phyloP scores from a whole-genome alignment of 2,329 filamentous ascomycete genomes.

The Diplodia seriata region DNA sequence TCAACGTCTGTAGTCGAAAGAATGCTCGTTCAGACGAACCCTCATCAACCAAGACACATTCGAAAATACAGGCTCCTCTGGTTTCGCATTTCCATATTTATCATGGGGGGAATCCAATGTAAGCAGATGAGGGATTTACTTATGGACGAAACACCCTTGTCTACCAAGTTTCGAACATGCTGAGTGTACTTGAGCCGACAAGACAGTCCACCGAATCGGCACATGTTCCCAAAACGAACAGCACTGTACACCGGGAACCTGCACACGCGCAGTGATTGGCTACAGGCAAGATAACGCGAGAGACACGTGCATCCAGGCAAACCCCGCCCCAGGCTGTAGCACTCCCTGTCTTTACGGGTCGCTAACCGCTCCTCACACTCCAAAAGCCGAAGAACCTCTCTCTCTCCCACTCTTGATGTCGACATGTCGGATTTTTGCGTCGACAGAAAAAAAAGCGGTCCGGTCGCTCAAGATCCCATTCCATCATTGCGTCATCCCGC shows the following conservation, averaged over 20 bases:
- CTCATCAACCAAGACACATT: no score
- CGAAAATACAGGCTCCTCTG: no score
- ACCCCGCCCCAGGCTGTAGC: neutral
- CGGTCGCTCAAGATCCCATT: slow-evolving; percentile 3
- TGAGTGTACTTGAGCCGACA: no score
- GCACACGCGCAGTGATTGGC: no score
- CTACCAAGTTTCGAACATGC: no score
- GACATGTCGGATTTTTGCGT: neutral
- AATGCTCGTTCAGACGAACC: no score
- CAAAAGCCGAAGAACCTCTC: slow-evolving; percentile 52
- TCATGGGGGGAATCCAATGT: no score
- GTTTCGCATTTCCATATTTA: no score
- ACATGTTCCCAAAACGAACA: neutral
- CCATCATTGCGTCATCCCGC: slow-evolving; percentile 24
- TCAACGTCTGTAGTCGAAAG: no score
- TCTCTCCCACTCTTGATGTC: slow-evolving; percentile 36
- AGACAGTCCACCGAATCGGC: neutral
- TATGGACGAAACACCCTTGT: no score
- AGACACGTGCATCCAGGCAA: neutral
- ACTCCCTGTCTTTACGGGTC: slow-evolving; percentile 42
- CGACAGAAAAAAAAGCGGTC: neutral
- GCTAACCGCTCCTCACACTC: slow-evolving; percentile 66
- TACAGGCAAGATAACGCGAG: neutral
- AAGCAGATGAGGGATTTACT: no score
- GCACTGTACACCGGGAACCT: no score